Evolutionary conservation across 2,329 filamentous ascomycete species (phyloP).

Genomic region (Colletotrichum spaethianum): DNA sequence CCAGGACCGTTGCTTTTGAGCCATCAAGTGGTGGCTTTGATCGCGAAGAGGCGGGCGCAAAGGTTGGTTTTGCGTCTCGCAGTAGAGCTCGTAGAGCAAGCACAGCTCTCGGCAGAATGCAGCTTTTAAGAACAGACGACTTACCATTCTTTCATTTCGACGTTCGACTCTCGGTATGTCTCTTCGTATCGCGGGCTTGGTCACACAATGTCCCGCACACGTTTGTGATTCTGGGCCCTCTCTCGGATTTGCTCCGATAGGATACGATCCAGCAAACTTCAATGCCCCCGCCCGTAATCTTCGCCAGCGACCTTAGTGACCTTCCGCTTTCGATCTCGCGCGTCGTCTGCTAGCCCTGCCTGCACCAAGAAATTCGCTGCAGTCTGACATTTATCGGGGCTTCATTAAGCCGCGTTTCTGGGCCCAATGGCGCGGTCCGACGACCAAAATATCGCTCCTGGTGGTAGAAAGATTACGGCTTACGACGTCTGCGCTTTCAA

Average conservation of each 20-base stretch:
- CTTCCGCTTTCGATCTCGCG: conserved; percentile 24
- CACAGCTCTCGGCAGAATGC: neutral
- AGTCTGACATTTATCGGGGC: conserved; percentile 12
- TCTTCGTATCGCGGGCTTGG: neutral
- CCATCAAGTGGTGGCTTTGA: neutral
- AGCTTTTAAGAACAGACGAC: neutral
- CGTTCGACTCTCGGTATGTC: neutral
- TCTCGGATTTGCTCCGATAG: neutral
- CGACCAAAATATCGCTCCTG: neutral
- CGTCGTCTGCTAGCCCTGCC: neutral
- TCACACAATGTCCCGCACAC: neutral
- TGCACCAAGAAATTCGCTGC: neutral
- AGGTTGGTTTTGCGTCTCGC: neutral
- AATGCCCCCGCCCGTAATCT: neutral
- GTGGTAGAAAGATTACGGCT: neutral
- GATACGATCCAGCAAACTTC: neutral
- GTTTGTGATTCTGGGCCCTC: neutral
- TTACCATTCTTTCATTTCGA: neutral
- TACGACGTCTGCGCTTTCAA: neutral
- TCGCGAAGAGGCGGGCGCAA: neutral
- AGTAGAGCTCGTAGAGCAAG: neutral
- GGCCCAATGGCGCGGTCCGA: conserved; percentile 2
- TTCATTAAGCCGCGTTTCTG: conserved; percentile 1
- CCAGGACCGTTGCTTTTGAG: neutral
- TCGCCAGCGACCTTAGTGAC: conserved; percentile 13